Evolutionary conservation across 805 yeast genomes (phyloP), one percentile per base, ranked within the genome.

Genomic region (Brettanomyces bruxellensis): DNA sequence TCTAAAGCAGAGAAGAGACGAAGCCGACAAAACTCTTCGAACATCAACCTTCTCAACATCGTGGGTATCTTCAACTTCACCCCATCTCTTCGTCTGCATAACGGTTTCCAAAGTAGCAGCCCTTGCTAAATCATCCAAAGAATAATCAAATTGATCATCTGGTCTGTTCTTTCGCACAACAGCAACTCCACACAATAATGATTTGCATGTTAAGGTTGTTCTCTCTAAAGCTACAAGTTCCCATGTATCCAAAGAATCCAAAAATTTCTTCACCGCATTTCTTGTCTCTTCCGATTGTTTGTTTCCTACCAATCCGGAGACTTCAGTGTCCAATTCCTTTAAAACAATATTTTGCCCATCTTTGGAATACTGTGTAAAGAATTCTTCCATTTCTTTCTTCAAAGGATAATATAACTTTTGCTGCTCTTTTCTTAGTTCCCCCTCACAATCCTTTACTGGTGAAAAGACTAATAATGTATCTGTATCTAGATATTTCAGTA

Each of bases 61-160:
- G 61, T 93, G 99, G 3, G 98, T 88, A 59, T 93, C 99, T 67
- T 93, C 98, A 24, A 91, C 98, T 65, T 91, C 97, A 32, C 99
- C 99, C 99, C 99, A 93, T 58, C 81, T 76, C 23, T 79, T 80
- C 34, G 95, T 86, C 66, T 93, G 99, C 65, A 77, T 78, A 34
- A 83, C 79, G 12, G 82, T 81, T 60, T 93, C 99, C 56, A 93
- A 70, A 47, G 84, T 81, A 8, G 89, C 89, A 48, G 84, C 76
- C 56, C 78, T 78, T 1, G 90, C 83, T 37, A 91, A 73, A 50
- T 87, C 86, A 45, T 83, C 89, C 14, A 86, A 66, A 3, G 78
- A 52, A 45, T 75, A 64, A 45, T 67, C 63, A 38, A 55, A 61
- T 3, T 51, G 43, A 38, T 64, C 54, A 3, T 53, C 37, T 32